These are phyloP conservation scores for Yamadazyma sp. DNA, from an alignment of 805 yeast genomes.

Conservation along the genomic window DNA sequence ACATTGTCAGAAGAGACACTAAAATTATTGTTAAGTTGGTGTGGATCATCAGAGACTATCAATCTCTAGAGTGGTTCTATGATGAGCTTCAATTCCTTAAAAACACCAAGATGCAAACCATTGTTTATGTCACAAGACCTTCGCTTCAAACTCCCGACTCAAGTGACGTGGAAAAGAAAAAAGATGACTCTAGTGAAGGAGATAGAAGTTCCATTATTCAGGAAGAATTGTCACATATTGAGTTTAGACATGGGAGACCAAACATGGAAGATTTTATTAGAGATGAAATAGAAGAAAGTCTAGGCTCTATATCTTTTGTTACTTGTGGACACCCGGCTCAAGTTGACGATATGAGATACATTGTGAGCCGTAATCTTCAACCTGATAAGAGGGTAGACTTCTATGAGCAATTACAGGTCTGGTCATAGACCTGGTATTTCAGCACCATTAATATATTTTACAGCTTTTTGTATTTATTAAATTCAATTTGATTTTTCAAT, in stretches of 20 bases:
- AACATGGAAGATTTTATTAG: constrained; percentile 38
- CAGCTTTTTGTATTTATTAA: background rate
- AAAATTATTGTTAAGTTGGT: constrained; percentile 40
- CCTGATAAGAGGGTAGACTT: constrained; percentile 56
- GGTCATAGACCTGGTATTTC: too few species aligned
- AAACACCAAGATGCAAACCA: constrained; percentile 24
- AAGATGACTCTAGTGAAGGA: constrained; percentile 8
- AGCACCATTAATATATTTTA: background rate
- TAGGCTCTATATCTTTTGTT: constrained; percentile 51
- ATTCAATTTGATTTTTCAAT: background rate
- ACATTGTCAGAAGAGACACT: constrained; percentile 23
- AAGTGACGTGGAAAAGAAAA: constrained; percentile 11
- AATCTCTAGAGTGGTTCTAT: constrained; percentile 48
- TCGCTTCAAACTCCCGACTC: background rate
- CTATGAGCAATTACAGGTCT: constrained; percentile 71
- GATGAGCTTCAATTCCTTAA: constrained; percentile 36
- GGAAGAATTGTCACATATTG: constrained; percentile 30
- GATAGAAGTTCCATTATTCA: constrained; percentile 5
- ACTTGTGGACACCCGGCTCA: constrained; percentile 63
- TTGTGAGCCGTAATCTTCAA: constrained; percentile 44
- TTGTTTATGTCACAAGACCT: constrained; percentile 30
- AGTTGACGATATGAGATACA: constrained; percentile 55
- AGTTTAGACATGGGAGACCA: constrained; percentile 51
- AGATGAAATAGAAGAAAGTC: constrained; percentile 34
- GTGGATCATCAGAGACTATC: constrained; percentile 62